Percentiles rank a stretch among this genome's conserved stretches.
phyloP scores from a whole-genome alignment of 257 asterid genomes.

The Prunella vulgaris region DNA sequence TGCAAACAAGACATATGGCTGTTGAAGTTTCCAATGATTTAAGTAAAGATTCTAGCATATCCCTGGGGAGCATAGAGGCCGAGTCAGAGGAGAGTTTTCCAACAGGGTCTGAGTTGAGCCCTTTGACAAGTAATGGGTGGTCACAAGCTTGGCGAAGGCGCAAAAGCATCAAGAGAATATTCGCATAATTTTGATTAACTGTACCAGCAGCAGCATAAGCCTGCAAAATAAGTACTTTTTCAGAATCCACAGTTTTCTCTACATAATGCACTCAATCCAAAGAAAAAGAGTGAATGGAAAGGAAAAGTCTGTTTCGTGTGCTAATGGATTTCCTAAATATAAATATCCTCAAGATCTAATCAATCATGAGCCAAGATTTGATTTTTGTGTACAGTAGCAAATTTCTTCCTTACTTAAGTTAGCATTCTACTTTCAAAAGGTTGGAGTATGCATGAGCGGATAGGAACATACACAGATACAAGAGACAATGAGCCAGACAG shows the following conservation, averaged over 20 bases:
- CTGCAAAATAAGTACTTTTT: constrained; percentile 37
- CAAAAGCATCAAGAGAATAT: constrained; percentile 84
- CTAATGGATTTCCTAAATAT: not conserved
- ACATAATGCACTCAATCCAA: constrained; percentile 11
- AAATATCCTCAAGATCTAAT: not conserved
- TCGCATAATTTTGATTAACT: constrained; percentile 90
- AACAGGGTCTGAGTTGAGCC: constrained; percentile 54
- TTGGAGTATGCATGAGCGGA: not conserved
- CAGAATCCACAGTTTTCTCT: constrained; percentile 2
- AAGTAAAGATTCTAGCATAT: constrained; percentile 47
- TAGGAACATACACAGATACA: not conserved
- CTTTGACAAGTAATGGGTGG: constrained; percentile 94
- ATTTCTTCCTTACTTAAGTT: not conserved
- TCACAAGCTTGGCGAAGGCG: constrained; percentile 99
- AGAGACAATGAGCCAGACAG: constrained; percentile 12
- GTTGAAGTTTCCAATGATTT: constrained; percentile 59
- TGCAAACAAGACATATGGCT: constrained; percentile 75
- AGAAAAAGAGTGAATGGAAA: constrained; percentile 1
- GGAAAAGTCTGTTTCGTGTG: not conserved
- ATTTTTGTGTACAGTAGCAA: not conserved
- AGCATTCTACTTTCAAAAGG: not conserved
- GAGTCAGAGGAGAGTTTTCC: constrained; percentile 60
- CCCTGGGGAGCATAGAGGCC: constrained; percentile 64
- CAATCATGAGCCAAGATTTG: not conserved
- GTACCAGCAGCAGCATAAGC: constrained; percentile 99